phyloP scores from a whole-genome alignment of 768 basidiomycete species.

The Coprinellus micaceus region DNA sequence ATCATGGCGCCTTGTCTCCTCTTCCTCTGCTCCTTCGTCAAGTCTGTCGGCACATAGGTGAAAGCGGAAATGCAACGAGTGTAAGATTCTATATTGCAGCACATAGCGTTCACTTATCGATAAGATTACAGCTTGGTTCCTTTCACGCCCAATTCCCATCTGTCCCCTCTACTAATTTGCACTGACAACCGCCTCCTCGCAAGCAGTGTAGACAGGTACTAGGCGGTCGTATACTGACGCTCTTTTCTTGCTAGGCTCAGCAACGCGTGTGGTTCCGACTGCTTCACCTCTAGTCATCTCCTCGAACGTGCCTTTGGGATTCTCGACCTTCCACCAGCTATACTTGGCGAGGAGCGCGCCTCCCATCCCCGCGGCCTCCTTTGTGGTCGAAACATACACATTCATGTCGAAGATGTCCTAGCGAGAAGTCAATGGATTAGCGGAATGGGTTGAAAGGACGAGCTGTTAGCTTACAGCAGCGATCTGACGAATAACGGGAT shows the following conservation, averaged over 20 bases:
- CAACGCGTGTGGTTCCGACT: constrained; percentile 58
- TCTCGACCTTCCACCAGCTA: constrained; percentile 58
- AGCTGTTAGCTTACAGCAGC: constrained; percentile 53
- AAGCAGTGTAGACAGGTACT: constrained; percentile 48
- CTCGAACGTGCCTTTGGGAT: constrained; percentile 53
- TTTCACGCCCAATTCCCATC: not conserved
- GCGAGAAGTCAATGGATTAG: not conserved
- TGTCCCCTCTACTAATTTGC: not conserved
- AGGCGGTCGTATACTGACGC: constrained; percentile 50
- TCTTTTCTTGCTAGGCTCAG: constrained; percentile 47
- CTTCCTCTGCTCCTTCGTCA: too few relatives aligned
- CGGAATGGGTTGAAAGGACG: not conserved
- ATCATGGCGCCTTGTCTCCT: too few relatives aligned
- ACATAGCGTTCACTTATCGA: too few relatives aligned
- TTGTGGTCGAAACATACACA: constrained; percentile 62
- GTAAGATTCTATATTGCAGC: too few relatives aligned
- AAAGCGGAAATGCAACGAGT: too few relatives aligned
- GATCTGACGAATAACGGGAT: constrained; percentile 67
- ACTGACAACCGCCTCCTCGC: constrained; percentile 50
- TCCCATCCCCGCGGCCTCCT: constrained; percentile 70
- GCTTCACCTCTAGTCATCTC: constrained; percentile 55
- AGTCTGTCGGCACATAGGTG: too few relatives aligned
- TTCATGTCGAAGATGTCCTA: constrained; percentile 74
- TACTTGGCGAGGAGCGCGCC: constrained; percentile 70
- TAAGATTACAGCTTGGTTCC: too few relatives aligned